Conservation (phyloP, 768 basidiomycete species). For the Tulasnella sp. region DNA sequence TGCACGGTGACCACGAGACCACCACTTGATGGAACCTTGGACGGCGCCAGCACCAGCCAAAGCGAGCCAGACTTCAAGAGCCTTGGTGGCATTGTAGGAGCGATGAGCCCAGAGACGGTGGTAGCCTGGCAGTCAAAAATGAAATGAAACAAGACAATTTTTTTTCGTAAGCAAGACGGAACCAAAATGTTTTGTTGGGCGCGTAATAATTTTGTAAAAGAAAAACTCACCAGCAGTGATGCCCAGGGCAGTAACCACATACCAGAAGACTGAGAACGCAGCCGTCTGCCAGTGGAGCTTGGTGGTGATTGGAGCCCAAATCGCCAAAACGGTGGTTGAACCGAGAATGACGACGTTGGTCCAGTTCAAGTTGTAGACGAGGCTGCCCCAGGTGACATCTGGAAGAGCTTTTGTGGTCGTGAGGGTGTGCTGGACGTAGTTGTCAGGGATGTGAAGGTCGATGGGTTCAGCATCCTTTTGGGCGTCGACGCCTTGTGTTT, state of each 20-base stretch:
- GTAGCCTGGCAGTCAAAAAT: slow-evolving; percentile 53
- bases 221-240: slow-evolving; percentile 55
- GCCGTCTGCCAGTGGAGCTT: slow-evolving; percentile 63
- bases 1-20: slow-evolving; percentile 95
- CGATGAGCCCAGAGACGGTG: slow-evolving; percentile 98
- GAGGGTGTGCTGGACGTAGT: slow-evolving; percentile 75
- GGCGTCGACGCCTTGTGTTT: not conserved
- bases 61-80: slow-evolving; percentile 81
- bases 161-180: slow-evolving; percentile 15
- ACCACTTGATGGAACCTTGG: slow-evolving; percentile 98
- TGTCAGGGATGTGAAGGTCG: slow-evolving; percentile 58
- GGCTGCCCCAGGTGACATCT: slow-evolving; percentile 59
- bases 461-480: slow-evolving; percentile 32
- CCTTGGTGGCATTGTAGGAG: slow-evolving; percentile 83
- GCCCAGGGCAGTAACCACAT: slow-evolving; percentile 69
- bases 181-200: not conserved
- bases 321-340: slow-evolving; percentile 65
- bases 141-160: slow-evolving; percentile 20
- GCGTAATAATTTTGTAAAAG: not conserved
- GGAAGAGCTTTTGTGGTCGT: slow-evolving; percentile 63
- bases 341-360: slow-evolving; percentile 69
- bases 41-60: slow-evolving; percentile 86
- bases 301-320: slow-evolving; percentile 66
- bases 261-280: slow-evolving; percentile 67
- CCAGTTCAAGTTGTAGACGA: slow-evolving; percentile 65